These are phyloP conservation scores for Oryza officinalis DNA, from an alignment of 176 grass and related monocot species.

Conservation along the genomic window DNA sequence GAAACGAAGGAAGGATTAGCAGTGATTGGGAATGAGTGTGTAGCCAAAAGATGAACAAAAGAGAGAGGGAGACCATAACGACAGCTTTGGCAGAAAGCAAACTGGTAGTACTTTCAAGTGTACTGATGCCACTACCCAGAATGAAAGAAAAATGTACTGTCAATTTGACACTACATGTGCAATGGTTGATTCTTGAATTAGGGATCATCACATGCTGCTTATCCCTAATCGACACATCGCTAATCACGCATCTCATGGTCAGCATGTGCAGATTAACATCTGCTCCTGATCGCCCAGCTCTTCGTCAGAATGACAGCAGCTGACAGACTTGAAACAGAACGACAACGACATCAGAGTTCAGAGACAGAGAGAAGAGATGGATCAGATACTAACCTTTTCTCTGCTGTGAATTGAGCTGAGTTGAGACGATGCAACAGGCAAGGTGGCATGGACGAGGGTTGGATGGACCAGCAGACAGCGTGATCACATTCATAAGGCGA, in stretches of 20 bases:
- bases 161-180: slow-evolving; percentile 4
- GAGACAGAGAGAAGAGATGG: background rate
- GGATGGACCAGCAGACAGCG: background rate
- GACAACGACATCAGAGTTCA: background rate
- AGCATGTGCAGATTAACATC: background rate
- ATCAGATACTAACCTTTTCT: background rate
- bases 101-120: slow-evolving; percentile 5
- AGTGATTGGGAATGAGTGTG: slow-evolving; percentile 35
- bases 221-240: background rate
- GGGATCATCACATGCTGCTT: background rate
- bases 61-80: background rate
- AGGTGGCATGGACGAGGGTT: background rate
- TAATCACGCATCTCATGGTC: background rate
- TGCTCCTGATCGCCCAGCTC: background rate
- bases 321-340: background rate
- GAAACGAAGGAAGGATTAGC: slow-evolving; percentile 25
- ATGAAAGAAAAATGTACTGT: background rate
- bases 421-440: background rate
- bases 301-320: background rate
- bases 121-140: background rate
- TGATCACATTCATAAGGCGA: slow-evolving; percentile 11
- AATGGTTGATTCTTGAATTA: slow-evolving; percentile 14
- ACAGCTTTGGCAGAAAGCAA: slow-evolving; percentile 43
- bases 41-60: slow-evolving; percentile 23
- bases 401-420: background rate